phyloP scores from a whole-genome alignment of 129 eudicot species.

The Ambrosia trifida region DNA sequence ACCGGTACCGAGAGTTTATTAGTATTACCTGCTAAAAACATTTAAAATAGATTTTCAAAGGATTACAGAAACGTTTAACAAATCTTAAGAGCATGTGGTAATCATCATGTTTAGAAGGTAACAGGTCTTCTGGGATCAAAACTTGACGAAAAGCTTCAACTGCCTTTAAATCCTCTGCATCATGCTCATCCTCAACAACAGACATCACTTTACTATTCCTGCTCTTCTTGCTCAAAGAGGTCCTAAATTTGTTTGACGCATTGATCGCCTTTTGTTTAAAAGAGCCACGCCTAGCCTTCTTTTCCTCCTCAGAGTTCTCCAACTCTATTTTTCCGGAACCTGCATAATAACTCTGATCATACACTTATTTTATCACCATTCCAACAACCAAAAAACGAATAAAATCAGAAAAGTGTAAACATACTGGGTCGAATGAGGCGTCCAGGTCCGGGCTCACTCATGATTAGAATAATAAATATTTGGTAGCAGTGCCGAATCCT shows the following conservation, averaged over 20 bases:
- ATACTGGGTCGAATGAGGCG: slow-evolving; percentile 70
- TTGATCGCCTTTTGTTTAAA: slow-evolving; percentile 74
- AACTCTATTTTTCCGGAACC: slow-evolving; percentile 67
- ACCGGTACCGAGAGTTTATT: no score
- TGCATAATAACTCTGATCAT: slow-evolving; percentile 30
- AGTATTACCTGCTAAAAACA: no score
- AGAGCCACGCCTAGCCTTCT: slow-evolving; percentile 82
- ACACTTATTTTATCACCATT: not conserved
- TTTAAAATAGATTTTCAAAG: no score
- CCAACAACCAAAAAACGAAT: not conserved
- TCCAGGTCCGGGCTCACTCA: slow-evolving; percentile 83
- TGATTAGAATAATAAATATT: slow-evolving; percentile 47
- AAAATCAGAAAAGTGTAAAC: slow-evolving; percentile 12
- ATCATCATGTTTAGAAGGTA: slow-evolving; percentile 82
- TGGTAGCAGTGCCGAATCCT: slow-evolving; percentile 48
- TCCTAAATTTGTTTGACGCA: slow-evolving; percentile 77
- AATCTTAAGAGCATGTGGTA: slow-evolving; percentile 78
- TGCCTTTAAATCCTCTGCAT: slow-evolving; percentile 81
- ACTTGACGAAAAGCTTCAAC: slow-evolving; percentile 82
- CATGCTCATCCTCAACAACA: slow-evolving; percentile 87
- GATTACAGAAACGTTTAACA: no score
- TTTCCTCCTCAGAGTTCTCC: slow-evolving; percentile 71
- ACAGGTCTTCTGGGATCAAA: slow-evolving; percentile 62
- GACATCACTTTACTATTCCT: slow-evolving; percentile 90
- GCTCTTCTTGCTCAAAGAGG: slow-evolving; percentile 67